A percentile compares a stretch with the other conserved stretches of the same genome.
Evolutionary conservation across 148 eudicot species (phyloP).

Genomic region (Bassia scoparia): DNA sequence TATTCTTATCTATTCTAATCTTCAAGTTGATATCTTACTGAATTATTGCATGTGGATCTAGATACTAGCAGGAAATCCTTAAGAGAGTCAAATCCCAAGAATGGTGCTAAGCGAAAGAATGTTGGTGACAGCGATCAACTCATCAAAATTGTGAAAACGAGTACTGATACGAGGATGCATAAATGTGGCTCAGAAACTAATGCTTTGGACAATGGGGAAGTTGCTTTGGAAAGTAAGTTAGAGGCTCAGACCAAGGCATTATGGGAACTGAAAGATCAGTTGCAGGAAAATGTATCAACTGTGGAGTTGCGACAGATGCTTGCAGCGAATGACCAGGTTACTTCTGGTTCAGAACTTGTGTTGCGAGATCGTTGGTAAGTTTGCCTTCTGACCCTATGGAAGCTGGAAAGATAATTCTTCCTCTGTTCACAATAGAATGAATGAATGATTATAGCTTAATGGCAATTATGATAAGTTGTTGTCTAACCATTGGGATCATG

Average conservation of each 20-base stretch:
- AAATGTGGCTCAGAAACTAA: slow-evolving; percentile 30
- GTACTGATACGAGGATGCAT: slow-evolving; percentile 32
- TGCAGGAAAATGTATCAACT: slow-evolving; percentile 67
- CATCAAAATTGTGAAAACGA: slow-evolving; percentile 50
- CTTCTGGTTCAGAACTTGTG: slow-evolving; percentile 81
- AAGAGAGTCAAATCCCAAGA: slow-evolving; percentile 35
- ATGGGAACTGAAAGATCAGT: slow-evolving; percentile 85
- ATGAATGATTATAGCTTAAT: background rate
- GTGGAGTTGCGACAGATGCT: slow-evolving; percentile 82
- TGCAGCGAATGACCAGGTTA: slow-evolving; percentile 68
- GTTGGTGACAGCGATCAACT: slow-evolving; percentile 43
- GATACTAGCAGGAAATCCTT: slow-evolving; percentile 32
- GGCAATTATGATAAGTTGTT: too few species aligned
- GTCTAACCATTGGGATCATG: background rate
- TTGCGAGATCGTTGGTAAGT: slow-evolving; percentile 93
- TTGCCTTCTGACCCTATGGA: too few species aligned
- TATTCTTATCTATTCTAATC: background rate
- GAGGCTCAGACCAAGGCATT: slow-evolving; percentile 77
- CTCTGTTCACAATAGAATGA: background rate
- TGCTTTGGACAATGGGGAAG: slow-evolving; percentile 20
- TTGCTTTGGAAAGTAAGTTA: slow-evolving; percentile 50
- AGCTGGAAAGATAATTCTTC: too few species aligned
- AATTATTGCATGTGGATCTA: slow-evolving; percentile 29
- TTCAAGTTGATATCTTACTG: background rate
- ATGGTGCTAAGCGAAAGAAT: slow-evolving; percentile 59